A percentile compares a stretch with the other conserved stretches of the same genome.
Conservation (phyloP, 306 rosid genomes). For the Heteromeles arbutifolia region DNA sequence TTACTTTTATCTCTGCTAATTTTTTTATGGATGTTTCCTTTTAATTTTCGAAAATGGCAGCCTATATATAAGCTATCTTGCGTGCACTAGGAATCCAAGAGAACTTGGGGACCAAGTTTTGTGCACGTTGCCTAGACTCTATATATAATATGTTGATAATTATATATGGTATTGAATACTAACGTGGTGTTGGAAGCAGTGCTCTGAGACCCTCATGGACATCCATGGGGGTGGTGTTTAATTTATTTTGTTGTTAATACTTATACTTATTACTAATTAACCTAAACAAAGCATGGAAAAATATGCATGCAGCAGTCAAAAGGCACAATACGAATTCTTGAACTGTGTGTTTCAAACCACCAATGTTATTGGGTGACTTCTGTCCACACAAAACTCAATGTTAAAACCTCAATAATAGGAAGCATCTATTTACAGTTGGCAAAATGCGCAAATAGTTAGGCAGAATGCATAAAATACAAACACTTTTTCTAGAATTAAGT, state of each 20-base stretch:
- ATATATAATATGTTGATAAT: neutral
- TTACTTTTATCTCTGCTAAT: neutral
- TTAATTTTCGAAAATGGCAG: neutral
- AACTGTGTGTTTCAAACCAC: slow-evolving; percentile 1
- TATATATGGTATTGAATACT: neutral
- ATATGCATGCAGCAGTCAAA: neutral
- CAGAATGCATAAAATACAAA: neutral
- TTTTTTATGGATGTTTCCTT: neutral
- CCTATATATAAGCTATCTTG: slow-evolving; percentile 1
- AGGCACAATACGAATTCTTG: slow-evolving; percentile 3
- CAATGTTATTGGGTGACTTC: neutral
- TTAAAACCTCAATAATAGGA: neutral
- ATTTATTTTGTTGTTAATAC: neutral
- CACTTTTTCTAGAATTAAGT: neutral
- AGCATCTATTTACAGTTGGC: neutral
- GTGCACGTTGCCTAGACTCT: neutral
- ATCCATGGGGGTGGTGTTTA: neutral
- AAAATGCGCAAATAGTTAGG: neutral
- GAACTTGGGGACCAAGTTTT: slow-evolving; percentile 13
- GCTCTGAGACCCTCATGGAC: neutral
- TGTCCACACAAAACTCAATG: no score
- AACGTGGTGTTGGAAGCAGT: neutral
- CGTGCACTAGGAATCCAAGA: slow-evolving; percentile 2
- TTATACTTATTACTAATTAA: neutral
- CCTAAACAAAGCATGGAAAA: neutral